phyloP scores from a whole-genome alignment of 345 rosid genomes.

The Boechera retrofracta region DNA sequence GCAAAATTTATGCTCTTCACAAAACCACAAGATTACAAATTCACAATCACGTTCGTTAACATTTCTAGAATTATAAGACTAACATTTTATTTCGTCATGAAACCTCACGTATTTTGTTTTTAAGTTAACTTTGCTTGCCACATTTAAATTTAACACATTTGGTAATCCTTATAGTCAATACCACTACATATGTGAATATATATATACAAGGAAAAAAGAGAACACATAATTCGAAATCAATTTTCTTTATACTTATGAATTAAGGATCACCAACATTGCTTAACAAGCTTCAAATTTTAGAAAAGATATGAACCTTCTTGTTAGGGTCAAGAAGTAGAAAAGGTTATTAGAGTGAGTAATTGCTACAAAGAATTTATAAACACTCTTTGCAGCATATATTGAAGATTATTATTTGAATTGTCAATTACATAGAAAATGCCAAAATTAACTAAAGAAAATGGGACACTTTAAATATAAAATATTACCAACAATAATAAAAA shows the following conservation, averaged over 20 bases:
- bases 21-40: not conserved
- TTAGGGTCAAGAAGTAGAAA: slow-evolving; percentile 21
- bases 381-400: slow-evolving; percentile 39
- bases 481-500: not conserved
- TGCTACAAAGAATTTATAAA: slow-evolving; percentile 2
- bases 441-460: not conserved
- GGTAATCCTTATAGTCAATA: not conserved
- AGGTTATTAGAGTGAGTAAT: slow-evolving; percentile 34
- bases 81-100: not conserved
- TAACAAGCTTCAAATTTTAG: slow-evolving; percentile 15
- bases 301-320: slow-evolving; percentile 9
- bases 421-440: slow-evolving; percentile 27
- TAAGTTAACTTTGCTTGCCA: not conserved
- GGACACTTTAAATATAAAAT: not conserved
- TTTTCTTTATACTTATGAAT: not conserved
- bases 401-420: slow-evolving; percentile 17
- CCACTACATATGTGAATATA: not conserved
- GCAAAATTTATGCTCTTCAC: not conserved
- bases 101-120: not conserved
- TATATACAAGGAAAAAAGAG: not conserved
- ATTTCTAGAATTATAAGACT: not conserved
- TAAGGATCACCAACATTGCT: slow-evolving; percentile 1
- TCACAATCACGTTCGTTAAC: not conserved
- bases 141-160: not conserved
- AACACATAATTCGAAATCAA: not conserved